Percentiles rank a stretch among this genome's conserved stretches.
Evolutionary conservation across 164 flowering plant species (phyloP).

Genomic region (Santalum album): DNA sequence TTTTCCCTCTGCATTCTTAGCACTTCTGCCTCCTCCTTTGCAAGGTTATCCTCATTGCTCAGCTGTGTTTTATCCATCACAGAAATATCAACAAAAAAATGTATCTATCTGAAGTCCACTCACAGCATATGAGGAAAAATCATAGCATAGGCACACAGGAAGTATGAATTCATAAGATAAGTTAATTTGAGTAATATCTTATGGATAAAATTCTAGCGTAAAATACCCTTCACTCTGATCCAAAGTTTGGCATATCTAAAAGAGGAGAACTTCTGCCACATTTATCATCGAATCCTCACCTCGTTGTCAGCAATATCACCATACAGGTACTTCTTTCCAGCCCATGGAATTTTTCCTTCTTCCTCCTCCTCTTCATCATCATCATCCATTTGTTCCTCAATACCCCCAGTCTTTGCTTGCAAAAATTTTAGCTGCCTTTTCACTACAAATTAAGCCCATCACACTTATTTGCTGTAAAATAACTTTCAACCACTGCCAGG

Average conservation of each 20-base stretch:
- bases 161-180: neutral
- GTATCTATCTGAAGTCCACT: neutral
- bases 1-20: slow-evolving; percentile 40
- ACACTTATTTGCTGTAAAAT: neutral
- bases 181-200: neutral
- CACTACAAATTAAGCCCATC: slow-evolving; percentile 29
- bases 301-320: slow-evolving; percentile 45
- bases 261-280: no score
- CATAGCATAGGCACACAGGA: neutral
- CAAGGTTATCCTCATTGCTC: slow-evolving; percentile 61
- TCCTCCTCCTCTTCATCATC: slow-evolving; percentile 42
- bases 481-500: neutral
- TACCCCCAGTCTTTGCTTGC: slow-evolving; percentile 53
- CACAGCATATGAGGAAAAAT: no score
- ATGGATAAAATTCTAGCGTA: neutral
- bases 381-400: slow-evolving; percentile 73
- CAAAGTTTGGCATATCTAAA: no score
- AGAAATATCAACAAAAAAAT: slow-evolving; percentile 7
- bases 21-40: slow-evolving; percentile 68
- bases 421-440: slow-evolving; percentile 44
- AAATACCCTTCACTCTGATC: no score
- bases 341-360: slow-evolving; percentile 42
- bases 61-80: slow-evolving; percentile 36
- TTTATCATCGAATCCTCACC: slow-evolving; percentile 24
- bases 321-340: slow-evolving; percentile 25